phyloP scores from a whole-genome alignment of 163 green algal species.

The Chloromonas sp. region DNA sequence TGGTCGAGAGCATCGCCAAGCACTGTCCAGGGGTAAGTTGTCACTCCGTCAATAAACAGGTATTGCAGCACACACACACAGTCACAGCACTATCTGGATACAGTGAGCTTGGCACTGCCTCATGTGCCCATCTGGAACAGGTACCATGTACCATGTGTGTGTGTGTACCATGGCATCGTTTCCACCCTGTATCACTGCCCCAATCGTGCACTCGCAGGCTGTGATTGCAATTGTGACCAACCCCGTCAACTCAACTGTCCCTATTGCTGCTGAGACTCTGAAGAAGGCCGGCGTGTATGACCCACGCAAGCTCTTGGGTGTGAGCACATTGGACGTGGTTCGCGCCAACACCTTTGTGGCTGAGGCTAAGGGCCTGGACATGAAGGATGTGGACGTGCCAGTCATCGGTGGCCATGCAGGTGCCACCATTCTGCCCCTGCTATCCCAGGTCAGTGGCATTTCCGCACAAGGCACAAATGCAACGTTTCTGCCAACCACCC shows the following conservation, averaged over 20 bases:
- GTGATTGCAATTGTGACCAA: conserved; percentile 94
- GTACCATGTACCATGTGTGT: too few relatives aligned
- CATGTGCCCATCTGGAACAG: too few relatives aligned
- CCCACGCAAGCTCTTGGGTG: conserved; percentile 79
- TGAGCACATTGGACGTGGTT: conserved; percentile 89
- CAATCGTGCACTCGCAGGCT: conserved; percentile 43
- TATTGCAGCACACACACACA: too few relatives aligned
- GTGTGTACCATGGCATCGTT: too few relatives aligned
- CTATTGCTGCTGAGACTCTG: conserved; percentile 82
- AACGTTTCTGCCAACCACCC: background rate
- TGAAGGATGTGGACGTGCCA: conserved; percentile 84
- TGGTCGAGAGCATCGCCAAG: conserved; percentile 81
- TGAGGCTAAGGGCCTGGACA: conserved; percentile 57
- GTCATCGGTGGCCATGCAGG: conserved; percentile 96
- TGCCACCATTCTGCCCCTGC: conserved; percentile 96
- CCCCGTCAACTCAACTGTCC: conserved; percentile 91
- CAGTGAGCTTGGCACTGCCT: too few relatives aligned
- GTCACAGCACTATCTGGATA: too few relatives aligned
- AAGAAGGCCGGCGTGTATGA: conserved; percentile 85
- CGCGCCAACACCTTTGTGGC: conserved; percentile 86
- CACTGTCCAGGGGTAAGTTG: conserved; percentile 57
- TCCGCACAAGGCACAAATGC: background rate
- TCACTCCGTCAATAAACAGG: background rate
- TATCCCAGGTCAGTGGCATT: conserved; percentile 70
- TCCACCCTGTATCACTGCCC: background rate